Conservation (phyloP, 176 grass and related monocot species). For the Raddia guianensis region DNA sequence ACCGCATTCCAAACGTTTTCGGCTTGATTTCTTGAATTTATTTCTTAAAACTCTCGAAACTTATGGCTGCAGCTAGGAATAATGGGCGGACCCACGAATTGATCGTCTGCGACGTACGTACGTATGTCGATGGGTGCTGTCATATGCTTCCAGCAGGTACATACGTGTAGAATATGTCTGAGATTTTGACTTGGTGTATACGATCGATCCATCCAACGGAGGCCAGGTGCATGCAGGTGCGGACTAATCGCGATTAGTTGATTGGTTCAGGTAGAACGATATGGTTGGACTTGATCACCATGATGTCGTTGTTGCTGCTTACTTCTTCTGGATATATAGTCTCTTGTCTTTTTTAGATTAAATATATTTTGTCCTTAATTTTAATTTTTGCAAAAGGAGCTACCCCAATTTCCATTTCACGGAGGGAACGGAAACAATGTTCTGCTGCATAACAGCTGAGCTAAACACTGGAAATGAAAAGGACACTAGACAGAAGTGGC, state of each 20-base stretch:
- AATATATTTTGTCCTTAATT: background rate
- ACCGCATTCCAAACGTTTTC: too few species aligned
- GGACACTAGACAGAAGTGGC: too few species aligned
- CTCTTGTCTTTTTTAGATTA: constrained; percentile 22
- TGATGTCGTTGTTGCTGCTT: background rate
- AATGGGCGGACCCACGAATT: background rate
- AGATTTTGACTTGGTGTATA: constrained; percentile 46
- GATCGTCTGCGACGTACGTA: background rate
- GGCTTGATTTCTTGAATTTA: too few species aligned
- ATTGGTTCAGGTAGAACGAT: constrained; percentile 6
- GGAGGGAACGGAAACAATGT: too few species aligned
- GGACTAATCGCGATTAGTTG: constrained; percentile 22
- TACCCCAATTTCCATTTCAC: too few species aligned
- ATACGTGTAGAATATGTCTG: constrained; percentile 12
- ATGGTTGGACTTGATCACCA: constrained; percentile 30
- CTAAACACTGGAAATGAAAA: too few species aligned
- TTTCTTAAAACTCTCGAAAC: too few species aligned
- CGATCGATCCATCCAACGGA: constrained; percentile 42
- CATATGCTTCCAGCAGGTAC: constrained; percentile 16
- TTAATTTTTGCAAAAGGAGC: background rate
- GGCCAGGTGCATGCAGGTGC: constrained; percentile 45
- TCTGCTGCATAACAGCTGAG: too few species aligned
- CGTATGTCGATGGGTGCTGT: constrained; percentile 45
- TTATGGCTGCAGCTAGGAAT: background rate
- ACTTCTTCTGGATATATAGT: background rate